phyloP scores from a whole-genome alignment of 2,329 filamentous ascomycete genomes.

The Microdochium nivale region DNA sequence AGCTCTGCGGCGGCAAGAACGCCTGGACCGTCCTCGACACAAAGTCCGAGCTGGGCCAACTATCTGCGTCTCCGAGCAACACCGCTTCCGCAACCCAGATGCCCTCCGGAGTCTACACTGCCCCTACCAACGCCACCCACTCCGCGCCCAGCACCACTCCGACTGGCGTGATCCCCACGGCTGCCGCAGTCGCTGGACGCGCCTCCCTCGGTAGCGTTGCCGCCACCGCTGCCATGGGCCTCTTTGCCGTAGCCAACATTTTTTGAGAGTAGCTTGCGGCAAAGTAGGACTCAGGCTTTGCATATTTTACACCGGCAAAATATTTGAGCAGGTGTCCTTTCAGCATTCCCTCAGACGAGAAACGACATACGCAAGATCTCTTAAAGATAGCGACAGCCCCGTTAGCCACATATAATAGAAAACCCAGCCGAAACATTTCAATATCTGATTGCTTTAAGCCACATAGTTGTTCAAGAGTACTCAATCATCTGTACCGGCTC shows the following conservation, averaged over 20 bases:
- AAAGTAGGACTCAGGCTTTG: no score
- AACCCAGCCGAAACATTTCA: no score
- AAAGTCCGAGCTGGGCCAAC: neutral
- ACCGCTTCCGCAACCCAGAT: neutral
- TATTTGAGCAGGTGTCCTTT: no score
- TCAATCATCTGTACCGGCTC: no score
- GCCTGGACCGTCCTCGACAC: conserved; percentile 17
- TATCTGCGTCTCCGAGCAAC: neutral
- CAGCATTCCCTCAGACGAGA: no score
- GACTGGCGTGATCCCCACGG: neutral
- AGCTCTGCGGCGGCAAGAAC: conserved; percentile 42
- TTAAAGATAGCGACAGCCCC: no score
- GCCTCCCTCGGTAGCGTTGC: neutral
- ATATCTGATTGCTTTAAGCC: no score
- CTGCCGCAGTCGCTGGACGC: neutral
- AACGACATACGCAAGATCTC: no score
- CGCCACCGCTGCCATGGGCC: neutral
- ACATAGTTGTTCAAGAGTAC: no score
- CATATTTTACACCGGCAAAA: no score
- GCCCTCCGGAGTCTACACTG: neutral
- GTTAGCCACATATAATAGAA: no score
- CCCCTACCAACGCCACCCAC: neutral
- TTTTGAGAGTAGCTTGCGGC: no score
- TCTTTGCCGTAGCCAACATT: neutral
- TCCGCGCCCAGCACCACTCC: neutral